Conservation (phyloP, 805 yeast genomes). For the Metschnikowia drakensbergensis region DNA sequence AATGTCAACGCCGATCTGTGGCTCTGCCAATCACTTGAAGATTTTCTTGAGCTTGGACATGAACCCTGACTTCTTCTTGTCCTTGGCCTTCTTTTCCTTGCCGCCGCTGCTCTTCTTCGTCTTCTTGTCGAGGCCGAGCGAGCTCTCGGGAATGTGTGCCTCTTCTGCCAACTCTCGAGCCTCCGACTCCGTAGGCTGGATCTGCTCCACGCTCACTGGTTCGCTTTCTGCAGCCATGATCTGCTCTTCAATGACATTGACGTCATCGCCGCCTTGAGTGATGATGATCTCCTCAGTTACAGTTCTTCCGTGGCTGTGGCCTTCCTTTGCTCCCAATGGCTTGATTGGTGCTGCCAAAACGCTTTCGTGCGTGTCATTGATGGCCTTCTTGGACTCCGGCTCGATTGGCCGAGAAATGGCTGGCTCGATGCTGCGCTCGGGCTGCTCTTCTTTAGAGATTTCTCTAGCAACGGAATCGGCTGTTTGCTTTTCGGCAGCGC, state of each 20-base stretch:
- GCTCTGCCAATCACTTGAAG: slow-evolving; percentile 22
- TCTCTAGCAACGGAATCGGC: slow-evolving; percentile 8
- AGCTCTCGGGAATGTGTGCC: slow-evolving; percentile 21
- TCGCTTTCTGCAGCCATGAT: slow-evolving; percentile 34
- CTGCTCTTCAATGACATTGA: slow-evolving; percentile 30
- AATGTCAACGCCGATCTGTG: background rate
- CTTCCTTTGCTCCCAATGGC: slow-evolving; percentile 14
- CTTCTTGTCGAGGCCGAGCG: slow-evolving; percentile 6
- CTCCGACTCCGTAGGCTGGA: slow-evolving; percentile 40
- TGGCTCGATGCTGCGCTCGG: slow-evolving; percentile 10
- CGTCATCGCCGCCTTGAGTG: slow-evolving; percentile 33
- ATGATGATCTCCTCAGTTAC: slow-evolving; percentile 37
- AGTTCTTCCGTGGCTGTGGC: slow-evolving; percentile 7
- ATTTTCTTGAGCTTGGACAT: slow-evolving; percentile 41
- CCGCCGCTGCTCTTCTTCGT: slow-evolving; percentile 9
- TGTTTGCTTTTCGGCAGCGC: slow-evolving; percentile 9
- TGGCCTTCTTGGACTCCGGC: slow-evolving; percentile 7
- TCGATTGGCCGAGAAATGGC: slow-evolving; percentile 14
- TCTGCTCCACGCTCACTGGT: slow-evolving; percentile 38
- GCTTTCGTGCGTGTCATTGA: slow-evolving; percentile 1
- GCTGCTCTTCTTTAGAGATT: slow-evolving; percentile 6
- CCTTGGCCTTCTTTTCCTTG: slow-evolving; percentile 11
- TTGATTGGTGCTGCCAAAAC: slow-evolving; percentile 15
- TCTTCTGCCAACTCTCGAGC: slow-evolving; percentile 34
- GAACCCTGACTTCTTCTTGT: slow-evolving; percentile 39